A percentile compares a stretch with the other conserved stretches of the same genome.
These are phyloP conservation scores for Scedosporium boydii DNA, from an alignment of 2,329 filamentous ascomycete genomes.

Conservation along the genomic window DNA sequence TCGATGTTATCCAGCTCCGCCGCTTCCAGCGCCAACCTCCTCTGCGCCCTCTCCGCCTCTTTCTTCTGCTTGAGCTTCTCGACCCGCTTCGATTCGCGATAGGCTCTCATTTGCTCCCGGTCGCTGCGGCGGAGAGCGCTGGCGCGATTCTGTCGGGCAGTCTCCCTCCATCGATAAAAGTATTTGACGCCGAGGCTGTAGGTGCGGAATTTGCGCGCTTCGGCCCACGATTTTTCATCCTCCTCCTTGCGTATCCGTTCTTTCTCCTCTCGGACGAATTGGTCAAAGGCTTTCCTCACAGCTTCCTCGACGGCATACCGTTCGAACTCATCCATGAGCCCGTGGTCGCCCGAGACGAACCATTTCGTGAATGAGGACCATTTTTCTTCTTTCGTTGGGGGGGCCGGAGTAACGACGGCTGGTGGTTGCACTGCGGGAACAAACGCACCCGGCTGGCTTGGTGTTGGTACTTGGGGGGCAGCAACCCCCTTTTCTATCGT, in stretches of 20 bases:
- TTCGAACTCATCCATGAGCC: slow-evolving; percentile 42
- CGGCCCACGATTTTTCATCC: slow-evolving; percentile 33
- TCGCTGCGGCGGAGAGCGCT: slow-evolving; percentile 41
- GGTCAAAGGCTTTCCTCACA: slow-evolving; percentile 29
- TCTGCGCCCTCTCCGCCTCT: slow-evolving; percentile 17
- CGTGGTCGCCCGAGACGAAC: slow-evolving; percentile 44
- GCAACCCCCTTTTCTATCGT: slow-evolving; percentile 22
- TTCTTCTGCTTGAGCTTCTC: slow-evolving; percentile 23
- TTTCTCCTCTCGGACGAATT: slow-evolving; percentile 29
- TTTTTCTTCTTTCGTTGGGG: neutral
- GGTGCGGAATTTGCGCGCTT: slow-evolving; percentile 36
- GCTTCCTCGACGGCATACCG: slow-evolving; percentile 34
- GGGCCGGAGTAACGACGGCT: neutral
- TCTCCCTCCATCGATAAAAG: slow-evolving; percentile 47
- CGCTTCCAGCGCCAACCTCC: slow-evolving; percentile 7
- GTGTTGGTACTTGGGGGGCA: neutral
- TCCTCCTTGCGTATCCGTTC: slow-evolving; percentile 35
- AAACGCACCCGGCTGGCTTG: neutral
- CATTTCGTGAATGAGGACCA: slow-evolving; percentile 43
- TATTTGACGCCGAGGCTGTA: slow-evolving; percentile 43
- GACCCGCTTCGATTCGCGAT: slow-evolving; percentile 28
- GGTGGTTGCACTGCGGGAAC: neutral
- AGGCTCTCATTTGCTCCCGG: slow-evolving; percentile 39
- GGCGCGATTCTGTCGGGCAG: slow-evolving; percentile 36
- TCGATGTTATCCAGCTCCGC: slow-evolving; percentile 20